A percentile compares a stretch with the other conserved stretches of the same genome.
phyloP scores from a whole-genome alignment of 169 alveolate genomes.

The Theileria parva region DNA sequence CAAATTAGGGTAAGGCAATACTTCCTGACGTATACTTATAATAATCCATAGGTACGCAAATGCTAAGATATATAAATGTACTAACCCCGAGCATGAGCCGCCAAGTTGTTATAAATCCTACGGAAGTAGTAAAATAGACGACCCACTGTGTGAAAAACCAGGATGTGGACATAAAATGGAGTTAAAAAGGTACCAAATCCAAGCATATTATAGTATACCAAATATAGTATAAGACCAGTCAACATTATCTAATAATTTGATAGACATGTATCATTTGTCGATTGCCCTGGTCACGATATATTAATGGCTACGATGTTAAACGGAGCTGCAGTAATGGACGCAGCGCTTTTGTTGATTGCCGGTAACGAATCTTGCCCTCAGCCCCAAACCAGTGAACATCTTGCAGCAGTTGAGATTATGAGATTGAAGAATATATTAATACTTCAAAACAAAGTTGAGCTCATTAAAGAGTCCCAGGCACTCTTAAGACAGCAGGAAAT shows the following conservation, averaged over 20 bases:
- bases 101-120: slow-evolving; percentile 93
- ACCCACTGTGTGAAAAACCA: slow-evolving; percentile 89
- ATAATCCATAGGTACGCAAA: slow-evolving; percentile 89
- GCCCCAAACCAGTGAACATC: slow-evolving; percentile 99
- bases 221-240: slow-evolving; percentile 71
- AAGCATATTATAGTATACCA: slow-evolving; percentile 2
- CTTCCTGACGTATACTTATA: neutral
- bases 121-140: slow-evolving; percentile 90
- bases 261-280: slow-evolving; percentile 97
- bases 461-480: slow-evolving; percentile 94
- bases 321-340: slow-evolving; percentile 99
- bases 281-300: slow-evolving; percentile 99
- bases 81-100: slow-evolving; percentile 93
- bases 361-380: slow-evolving; percentile 96
- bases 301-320: slow-evolving; percentile 99
- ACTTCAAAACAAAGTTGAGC: slow-evolving; percentile 97
- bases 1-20: slow-evolving; percentile 86
- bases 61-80: slow-evolving; percentile 97
- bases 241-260: neutral
- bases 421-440: slow-evolving; percentile 95
- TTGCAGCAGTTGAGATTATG: slow-evolving; percentile 99
- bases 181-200: slow-evolving; percentile 51
- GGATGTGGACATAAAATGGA: slow-evolving; percentile 85
- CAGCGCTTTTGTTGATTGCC: slow-evolving; percentile 95
- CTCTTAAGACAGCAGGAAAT: slow-evolving; percentile 93